phyloP scores from a whole-genome alignment of 345 rosid genomes.

The Sonneratia alba region DNA sequence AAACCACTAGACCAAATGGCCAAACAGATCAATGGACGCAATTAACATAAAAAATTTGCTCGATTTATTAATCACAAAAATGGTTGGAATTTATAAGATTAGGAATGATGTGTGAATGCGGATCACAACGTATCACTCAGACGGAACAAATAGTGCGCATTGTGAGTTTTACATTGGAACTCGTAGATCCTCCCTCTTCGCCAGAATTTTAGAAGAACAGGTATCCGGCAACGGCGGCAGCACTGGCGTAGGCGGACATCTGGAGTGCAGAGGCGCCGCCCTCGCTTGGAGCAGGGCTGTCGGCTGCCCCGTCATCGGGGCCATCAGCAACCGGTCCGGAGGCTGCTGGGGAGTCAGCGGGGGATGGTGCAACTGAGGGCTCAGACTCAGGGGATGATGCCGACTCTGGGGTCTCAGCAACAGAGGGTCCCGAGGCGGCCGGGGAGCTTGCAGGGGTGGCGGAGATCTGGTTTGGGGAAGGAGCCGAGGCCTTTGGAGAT shows the following conservation, averaged over 20 bases:
- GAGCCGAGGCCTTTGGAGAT: not conserved
- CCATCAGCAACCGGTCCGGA: not conserved
- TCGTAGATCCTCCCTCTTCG: not conserved
- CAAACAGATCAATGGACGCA: not conserved
- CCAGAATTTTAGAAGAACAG: not conserved
- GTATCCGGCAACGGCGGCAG: constrained; percentile 1
- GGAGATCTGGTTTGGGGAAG: not conserved
- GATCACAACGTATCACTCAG: too few species aligned
- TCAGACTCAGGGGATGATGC: not conserved
- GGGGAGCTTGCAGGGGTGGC: not conserved
- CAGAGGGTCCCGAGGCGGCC: not conserved
- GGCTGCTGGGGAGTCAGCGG: constrained; percentile 1
- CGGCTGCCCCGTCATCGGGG: not conserved
- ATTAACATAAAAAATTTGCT: not conserved
- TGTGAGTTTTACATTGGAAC: too few species aligned
- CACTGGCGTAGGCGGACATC: constrained; percentile 5
- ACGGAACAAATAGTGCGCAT: too few species aligned
- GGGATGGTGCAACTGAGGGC: not conserved
- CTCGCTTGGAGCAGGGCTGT: not conserved
- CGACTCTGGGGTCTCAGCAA: not conserved
- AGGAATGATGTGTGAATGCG: too few species aligned
- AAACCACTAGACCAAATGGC: constrained; percentile 94
- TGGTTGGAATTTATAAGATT: too few species aligned
- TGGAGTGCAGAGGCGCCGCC: not conserved
- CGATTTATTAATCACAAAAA: too few species aligned